phyloP scores from a whole-genome alignment of 176 grass and related monocot species.

The Alopecurus myosuroides region DNA sequence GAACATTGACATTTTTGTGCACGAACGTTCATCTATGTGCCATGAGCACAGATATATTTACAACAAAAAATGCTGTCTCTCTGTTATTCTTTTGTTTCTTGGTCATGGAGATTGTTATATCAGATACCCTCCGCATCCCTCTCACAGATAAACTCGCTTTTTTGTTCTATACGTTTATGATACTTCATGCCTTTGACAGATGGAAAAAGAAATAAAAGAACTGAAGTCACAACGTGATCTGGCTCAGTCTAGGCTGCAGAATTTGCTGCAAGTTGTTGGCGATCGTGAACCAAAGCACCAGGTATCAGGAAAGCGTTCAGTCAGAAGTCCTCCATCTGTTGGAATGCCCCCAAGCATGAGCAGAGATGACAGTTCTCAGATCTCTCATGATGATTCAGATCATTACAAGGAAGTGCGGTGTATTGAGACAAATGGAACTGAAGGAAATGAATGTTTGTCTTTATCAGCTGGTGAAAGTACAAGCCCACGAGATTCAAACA shows the following conservation, averaged over 20 bases:
- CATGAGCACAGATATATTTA: background rate
- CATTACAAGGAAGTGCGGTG: conserved; percentile 88
- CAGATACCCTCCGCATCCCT: background rate
- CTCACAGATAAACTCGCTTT: background rate
- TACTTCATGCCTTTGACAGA: conserved; percentile 37
- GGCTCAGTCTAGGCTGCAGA: conserved; percentile 67
- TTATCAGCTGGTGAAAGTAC: conserved; percentile 48
- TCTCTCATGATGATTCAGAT: conserved; percentile 52
- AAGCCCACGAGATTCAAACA: conserved; percentile 17
- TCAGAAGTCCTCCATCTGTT: conserved; percentile 48
- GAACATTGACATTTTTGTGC: background rate
- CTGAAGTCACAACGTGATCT: conserved; percentile 71
- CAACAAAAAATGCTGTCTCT: background rate
- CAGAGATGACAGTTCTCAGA: conserved; percentile 38
- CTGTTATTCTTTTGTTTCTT: background rate
- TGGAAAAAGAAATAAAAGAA: conserved; percentile 92
- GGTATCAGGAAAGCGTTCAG: conserved; percentile 46
- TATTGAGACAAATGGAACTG: conserved; percentile 48
- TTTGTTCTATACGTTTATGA: conserved; percentile 6
- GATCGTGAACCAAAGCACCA: conserved; percentile 42
- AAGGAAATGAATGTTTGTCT: conserved; percentile 30
- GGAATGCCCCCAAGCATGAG: conserved; percentile 30
- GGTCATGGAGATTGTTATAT: background rate
- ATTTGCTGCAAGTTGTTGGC: conserved; percentile 59
- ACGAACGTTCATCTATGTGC: background rate